Evolutionary conservation across 306 rosid genomes (phyloP).

Genomic region (Echinosophora koreensis): DNA sequence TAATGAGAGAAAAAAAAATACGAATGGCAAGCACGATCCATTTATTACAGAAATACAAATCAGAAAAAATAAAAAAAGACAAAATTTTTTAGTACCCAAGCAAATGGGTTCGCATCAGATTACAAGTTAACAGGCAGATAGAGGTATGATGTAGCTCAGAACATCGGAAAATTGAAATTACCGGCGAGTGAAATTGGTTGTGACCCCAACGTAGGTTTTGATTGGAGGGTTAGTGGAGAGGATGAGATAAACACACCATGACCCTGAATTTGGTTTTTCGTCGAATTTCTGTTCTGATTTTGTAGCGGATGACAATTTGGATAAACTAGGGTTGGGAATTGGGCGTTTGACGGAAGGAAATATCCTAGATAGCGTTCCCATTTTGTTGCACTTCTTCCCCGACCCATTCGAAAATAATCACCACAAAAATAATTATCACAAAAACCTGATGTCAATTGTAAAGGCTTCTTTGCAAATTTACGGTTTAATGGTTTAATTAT

Average conservation of each 20-base stretch:
- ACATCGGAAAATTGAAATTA: conserved; percentile 37
- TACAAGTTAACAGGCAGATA: neutral
- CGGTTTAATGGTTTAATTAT: no score
- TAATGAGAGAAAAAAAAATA: neutral
- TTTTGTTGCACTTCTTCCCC: no score
- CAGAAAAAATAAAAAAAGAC: no score
- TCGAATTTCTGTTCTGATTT: conserved; percentile 42
- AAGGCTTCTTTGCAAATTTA: no score
- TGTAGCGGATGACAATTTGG: conserved; percentile 42
- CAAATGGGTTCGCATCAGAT: neutral
- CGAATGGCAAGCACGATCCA: neutral
- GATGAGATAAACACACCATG: conserved; percentile 85
- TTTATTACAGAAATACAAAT: neutral
- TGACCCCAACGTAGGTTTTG: conserved; percentile 91
- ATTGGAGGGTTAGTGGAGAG: conserved; percentile 77
- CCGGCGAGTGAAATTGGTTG: conserved; percentile 88
- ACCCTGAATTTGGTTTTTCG: conserved; percentile 48
- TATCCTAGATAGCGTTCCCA: conserved; percentile 58
- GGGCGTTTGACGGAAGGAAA: conserved; percentile 69
- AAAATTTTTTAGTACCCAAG: conserved; percentile 12
- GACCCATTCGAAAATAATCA: no score
- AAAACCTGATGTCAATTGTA: no score
- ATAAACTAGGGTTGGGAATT: conserved; percentile 47
- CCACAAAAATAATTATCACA: no score
- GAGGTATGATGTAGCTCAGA: conserved; percentile 10